phyloP scores from a whole-genome alignment of 176 grass and related monocot species.

The bread wheat (Triticum aestivum) region DNA sequence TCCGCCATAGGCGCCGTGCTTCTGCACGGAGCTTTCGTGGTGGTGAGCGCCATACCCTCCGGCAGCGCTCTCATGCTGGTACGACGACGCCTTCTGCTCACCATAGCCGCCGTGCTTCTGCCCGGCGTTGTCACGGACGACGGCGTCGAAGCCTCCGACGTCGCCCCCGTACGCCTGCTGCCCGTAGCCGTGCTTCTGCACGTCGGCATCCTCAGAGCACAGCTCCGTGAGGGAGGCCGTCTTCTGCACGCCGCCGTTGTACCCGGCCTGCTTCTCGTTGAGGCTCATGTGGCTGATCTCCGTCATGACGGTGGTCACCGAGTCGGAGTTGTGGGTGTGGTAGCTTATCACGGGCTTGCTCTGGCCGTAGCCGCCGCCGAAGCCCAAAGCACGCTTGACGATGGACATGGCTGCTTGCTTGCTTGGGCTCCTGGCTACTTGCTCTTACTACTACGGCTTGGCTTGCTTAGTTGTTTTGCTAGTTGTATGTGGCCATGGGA shows the following conservation, averaged over 20 bases:
- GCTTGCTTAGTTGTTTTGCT: not conserved
- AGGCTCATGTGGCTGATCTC: conserved; percentile 33
- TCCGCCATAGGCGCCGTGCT: not conserved
- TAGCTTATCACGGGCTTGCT: conserved; percentile 38
- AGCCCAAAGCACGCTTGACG: not conserved
- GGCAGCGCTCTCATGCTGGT: not conserved
- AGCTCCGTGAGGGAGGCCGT: not conserved
- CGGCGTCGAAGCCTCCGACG: not conserved
- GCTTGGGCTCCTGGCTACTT: not conserved
- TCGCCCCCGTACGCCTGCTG: not conserved
- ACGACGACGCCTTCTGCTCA: not conserved
- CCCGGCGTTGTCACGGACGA: not conserved
- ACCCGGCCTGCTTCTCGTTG: conserved; percentile 15
- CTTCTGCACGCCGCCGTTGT: conserved; percentile 1
- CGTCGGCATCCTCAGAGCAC: not conserved
- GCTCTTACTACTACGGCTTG: no score
- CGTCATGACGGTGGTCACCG: conserved; percentile 34
- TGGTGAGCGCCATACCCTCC: not conserved
- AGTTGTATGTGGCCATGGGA: not conserved
- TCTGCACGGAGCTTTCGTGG: not conserved
- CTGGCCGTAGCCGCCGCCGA: not conserved
- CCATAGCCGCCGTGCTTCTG: not conserved
- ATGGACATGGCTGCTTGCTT: not conserved
- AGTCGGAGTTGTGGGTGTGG: conserved; percentile 22
- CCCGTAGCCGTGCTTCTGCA: not conserved